These are phyloP conservation scores for Westerdykella aurantiaca DNA, from an alignment of 2,329 filamentous ascomycete genomes.

Conservation along the genomic window DNA sequence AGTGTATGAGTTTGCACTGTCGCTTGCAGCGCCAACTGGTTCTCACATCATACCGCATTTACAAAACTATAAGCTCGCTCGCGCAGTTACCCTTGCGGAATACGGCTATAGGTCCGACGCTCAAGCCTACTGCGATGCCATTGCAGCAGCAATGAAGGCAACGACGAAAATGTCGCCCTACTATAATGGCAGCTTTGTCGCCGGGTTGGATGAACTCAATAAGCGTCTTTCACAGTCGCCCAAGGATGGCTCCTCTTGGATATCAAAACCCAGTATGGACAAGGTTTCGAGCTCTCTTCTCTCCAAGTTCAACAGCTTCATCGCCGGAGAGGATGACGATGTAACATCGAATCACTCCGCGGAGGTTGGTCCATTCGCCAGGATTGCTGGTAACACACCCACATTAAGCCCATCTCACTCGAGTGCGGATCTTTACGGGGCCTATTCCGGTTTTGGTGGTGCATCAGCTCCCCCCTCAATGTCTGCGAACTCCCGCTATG, in stretches of 20 bases:
- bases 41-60: conserved; percentile 68
- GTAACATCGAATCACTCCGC: conserved; percentile 52
- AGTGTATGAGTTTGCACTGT: conserved; percentile 84
- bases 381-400: conserved; percentile 61
- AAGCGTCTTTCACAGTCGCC: conserved; percentile 80
- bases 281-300: conserved; percentile 88
- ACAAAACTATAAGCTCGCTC: conserved; percentile 83
- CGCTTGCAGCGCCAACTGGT: conserved; percentile 54
- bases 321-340: conserved; percentile 81
- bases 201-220: conserved; percentile 74
- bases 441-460: conserved; percentile 53
- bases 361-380: conserved; percentile 70
- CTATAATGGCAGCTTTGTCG: conserved; percentile 69
- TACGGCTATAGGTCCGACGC: conserved; percentile 77
- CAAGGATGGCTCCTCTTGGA: conserved; percentile 80
- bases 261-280: conserved; percentile 91
- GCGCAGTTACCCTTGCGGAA: conserved; percentile 79
- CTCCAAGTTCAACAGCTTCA: conserved; percentile 93
- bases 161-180: conserved; percentile 83
- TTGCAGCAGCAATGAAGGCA: conserved; percentile 67
- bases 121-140: conserved; percentile 83
- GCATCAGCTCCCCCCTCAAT: conserved; percentile 16
- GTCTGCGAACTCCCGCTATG: conserved; percentile 36
- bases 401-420: conserved; percentile 53
- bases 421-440: conserved; percentile 69